Base-by-base conservation (phyloP, 23 red algal genomes). In the Rhodosorus marinus region DNA sequence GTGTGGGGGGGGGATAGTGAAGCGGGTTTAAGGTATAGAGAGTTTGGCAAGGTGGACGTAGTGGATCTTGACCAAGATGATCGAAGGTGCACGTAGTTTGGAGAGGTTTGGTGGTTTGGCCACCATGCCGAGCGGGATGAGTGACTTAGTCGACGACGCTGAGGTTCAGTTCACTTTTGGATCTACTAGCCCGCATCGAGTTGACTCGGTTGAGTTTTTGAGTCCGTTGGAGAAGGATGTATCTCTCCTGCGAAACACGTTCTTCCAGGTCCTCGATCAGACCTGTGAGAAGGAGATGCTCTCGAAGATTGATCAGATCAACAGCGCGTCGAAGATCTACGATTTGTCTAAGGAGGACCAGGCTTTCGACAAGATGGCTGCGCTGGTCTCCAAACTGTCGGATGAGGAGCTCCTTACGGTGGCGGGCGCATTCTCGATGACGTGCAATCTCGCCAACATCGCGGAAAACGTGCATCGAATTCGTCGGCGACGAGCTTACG, bases 381-480 rank as follows among this genome's bases (percentile, higher is more conserved):
- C 7, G 33, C 29, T 20, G 24, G 33, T 77, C 3, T 31, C 41
- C 24, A 25, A 20, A 7, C 34, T 77, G 26, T 56, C 72, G 14
- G 46, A 49, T 22, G 59, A 77, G n/a, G 23, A 52, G 32, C 45
- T 77, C 47, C 48, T 74, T 54, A 74, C 41, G 11, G 66, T 98
- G n/a, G 75, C 71, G 4, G 85, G 79, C 2, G 51, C 71, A 29
- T 98, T 98, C 33, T 83, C 76, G 1, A 84, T 81, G 67, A 79
- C 86, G 72, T 84, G 70, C 57, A 98, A 98, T 55, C 42, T 98
- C 20, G 72, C 81, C 45, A 98, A 84, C 36, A 60, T 86, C 14
- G 77, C 90, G 1, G 90, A 98, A 23, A 66, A 98, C 61, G 90
- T 83, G 30, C 90, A 98, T 53, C 62, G 90, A 8, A 75, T 98